These are phyloP conservation scores for Aspergillus wentii DNA, from an alignment of 495 filamentous ascomycete genomes.

Conservation along the genomic window DNA sequence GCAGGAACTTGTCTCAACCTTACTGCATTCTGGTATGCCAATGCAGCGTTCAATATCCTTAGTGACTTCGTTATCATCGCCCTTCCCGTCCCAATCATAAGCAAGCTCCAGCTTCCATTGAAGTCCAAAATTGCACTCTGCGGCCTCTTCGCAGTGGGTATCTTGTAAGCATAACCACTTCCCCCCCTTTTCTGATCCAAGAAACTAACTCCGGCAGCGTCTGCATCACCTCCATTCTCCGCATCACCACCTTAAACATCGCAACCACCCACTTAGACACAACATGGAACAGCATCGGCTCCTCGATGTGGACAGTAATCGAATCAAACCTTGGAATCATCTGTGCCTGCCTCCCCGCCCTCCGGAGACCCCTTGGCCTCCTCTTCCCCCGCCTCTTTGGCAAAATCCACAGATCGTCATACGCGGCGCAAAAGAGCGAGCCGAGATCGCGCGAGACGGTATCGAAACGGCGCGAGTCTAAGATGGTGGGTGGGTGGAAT, in stretches of 20 bases:
- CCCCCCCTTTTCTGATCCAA: background rate
- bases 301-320: slow-evolving; percentile 41
- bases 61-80: slow-evolving; percentile 35
- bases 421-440: background rate
- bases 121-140: slow-evolving; percentile 15
- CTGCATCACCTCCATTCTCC: slow-evolving; percentile 26
- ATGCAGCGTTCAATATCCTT: slow-evolving; percentile 38
- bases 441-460: background rate
- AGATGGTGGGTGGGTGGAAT: background rate
- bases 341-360: slow-evolving; percentile 41
- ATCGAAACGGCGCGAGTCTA: too few species aligned
- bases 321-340: slow-evolving; percentile 43
- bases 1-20: slow-evolving; percentile 33
- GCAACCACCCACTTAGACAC: slow-evolving; percentile 17
- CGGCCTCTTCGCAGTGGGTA: slow-evolving; percentile 20
- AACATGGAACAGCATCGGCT: slow-evolving; percentile 24
- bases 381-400: slow-evolving; percentile 15
- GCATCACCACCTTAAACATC: slow-evolving; percentile 23
- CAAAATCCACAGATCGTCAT: background rate
- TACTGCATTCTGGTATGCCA: slow-evolving; percentile 33
- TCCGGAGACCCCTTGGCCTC: slow-evolving; percentile 21
- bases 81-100: slow-evolving; percentile 23
- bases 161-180: slow-evolving; percentile 20
- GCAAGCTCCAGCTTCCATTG: slow-evolving; percentile 12
- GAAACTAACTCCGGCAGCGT: slow-evolving; percentile 16